Evolutionary conservation across 768 basidiomycete species (phyloP), one percentile per base, ranked within the genome.

Genomic region (Pisolithus marmoratus): DNA sequence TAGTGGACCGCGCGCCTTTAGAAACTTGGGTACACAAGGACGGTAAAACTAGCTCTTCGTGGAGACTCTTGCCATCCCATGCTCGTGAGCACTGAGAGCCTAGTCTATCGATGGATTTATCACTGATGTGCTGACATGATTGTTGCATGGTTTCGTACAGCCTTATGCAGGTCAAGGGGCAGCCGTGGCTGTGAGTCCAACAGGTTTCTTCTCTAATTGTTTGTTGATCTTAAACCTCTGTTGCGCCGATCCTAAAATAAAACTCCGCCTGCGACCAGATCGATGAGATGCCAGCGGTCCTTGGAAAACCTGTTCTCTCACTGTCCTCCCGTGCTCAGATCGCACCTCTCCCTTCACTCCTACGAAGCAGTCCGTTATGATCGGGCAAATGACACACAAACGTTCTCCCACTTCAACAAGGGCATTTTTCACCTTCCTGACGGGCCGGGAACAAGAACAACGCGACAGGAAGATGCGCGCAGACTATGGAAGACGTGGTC

Each of bases 11-110:
- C 15, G 62, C 60, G 4, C 78, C 80, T 20, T 61, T 82, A 46
- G 62, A 66, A 0, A 74, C 71, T 0, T 82, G 80, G 81, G 52
- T 80, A 8, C 77, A 82, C 60, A 54, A 57, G 31, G 63, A 63
- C n/a, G 74, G 72, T 2, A 73, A 65, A n/a, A 22, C 65, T 81
- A 1, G 71, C 64, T 4, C 61, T 82, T 15, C 65, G 82, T 0
- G 81, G 81, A 2, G 81, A 82, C 56, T 71, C 80, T 0, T 80
- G 79, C 44, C 81, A 82, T 60, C 75, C 81, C 2, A 82, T 81
- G 75, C 66, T 80, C 23, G 66, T 70, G 24, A 26, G 26, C 26
- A 26, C 26, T 26, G 26, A 36, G 6, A 20, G 20, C 6, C 23
- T 1, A 5, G 12, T 44, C 26, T 20, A 5, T 9, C n/a, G 9